Base-by-base conservation (phyloP, 108 stramenopile species). In the Pseudonitzschia multistriata region DNA sequence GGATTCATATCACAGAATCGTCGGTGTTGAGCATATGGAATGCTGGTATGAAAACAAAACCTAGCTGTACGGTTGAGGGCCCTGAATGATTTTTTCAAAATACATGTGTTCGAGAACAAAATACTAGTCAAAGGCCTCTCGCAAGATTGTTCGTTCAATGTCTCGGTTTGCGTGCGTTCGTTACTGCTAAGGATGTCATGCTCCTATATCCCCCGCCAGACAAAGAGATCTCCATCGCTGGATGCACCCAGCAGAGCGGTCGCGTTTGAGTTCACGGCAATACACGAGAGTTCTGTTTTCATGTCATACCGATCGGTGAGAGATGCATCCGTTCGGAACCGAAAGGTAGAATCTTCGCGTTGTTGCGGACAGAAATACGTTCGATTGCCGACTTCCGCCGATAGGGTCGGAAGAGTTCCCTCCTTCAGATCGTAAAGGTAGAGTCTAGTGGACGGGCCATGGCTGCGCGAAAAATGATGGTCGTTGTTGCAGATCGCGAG, bases 261-360 rank as follows among this genome's bases (percentile, higher is more conserved):
- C 36, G 71, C 76, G 30, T 33, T 49, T 5, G 62, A 22, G 40
- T 77, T 72, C 66, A 77, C 54, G 15, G 76, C 55, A 15, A 77
- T 60, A 35, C 76, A 77, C 34, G 76, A 72, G 5, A 77, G 56
- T 22, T 61, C 31, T 5, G 76, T 63, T 47, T 45, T 15, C 8
- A 67, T 30, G 21, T 71, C 76, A 54, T 76, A 60, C 28, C 74
- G 66, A 64, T 76, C 74, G 60, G 56, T 55, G 25, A 76, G 33
- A 17, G 40, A 36, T 8, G 68, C 49, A 47, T 59, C 42, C 17
- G 48, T 68, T 21, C 21, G 22, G 6, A 27, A 71, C 40, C 31
- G 34, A 60, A 22, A 47, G 35, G 31, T 49, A 31, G 55, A 40
- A 34, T 62, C 47, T 40, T 49, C 34, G 14, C 36, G 61, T 2